These are phyloP conservation scores for Macrolepiota albuminosa DNA, from an alignment of 768 basidiomycete species.

Conservation along the genomic window DNA sequence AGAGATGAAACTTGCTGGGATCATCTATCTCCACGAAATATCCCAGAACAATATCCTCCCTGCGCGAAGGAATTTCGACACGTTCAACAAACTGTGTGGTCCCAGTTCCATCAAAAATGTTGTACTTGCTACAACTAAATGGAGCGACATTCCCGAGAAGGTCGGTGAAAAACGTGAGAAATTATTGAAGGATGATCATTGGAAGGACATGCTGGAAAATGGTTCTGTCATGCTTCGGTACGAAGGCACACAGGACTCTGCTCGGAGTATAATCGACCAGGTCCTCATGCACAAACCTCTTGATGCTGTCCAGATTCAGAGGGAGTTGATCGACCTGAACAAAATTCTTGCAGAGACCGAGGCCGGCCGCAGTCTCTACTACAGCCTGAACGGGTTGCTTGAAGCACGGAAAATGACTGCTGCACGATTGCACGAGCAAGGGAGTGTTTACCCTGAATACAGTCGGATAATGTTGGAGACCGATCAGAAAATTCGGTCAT, in stretches of 20 bases:
- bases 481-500: constrained; percentile 7
- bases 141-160: constrained; percentile 28
- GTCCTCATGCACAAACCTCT: constrained; percentile 10
- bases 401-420: constrained; percentile 4
- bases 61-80: constrained; percentile 37
- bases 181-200: constrained; percentile 9
- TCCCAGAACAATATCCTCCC: constrained; percentile 33
- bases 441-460: neutral
- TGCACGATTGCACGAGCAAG: neutral
- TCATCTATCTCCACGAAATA: constrained; percentile 26
- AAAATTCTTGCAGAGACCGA: constrained; percentile 8
- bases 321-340: constrained; percentile 9
- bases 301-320: constrained; percentile 7
- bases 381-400: constrained; percentile 3
- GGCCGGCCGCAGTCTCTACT: constrained; percentile 7
- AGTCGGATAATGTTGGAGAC: neutral
- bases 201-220: constrained; percentile 11
- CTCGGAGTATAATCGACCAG: constrained; percentile 4
- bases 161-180: constrained; percentile 11
- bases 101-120: constrained; percentile 39
- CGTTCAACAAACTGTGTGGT: constrained; percentile 46
- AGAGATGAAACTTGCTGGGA: constrained; percentile 21
- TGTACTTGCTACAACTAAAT: constrained; percentile 45
- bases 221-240: constrained; percentile 10
- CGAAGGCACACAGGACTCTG: constrained; percentile 8